Evolutionary conservation across 345 rosid species (phyloP), one percentile per base, ranked within the genome.

Genomic region (Raphanus sativus): DNA sequence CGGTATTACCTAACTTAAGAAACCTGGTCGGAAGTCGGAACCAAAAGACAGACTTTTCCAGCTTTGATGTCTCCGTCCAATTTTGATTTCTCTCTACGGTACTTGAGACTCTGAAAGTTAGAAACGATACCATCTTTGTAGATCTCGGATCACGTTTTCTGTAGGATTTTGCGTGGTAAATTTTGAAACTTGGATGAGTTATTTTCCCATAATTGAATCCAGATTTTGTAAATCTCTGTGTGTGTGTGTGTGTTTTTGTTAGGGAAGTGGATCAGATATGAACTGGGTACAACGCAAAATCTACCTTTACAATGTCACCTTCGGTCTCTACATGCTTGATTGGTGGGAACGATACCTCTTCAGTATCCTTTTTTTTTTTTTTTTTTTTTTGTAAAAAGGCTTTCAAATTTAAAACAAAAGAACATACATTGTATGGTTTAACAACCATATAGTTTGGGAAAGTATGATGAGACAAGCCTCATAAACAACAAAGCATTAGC

Each of bases 341-440:
- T 95, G 97, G 99, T 95, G 97, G 99, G 98, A 95, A 84, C 96
- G 99, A 38, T 92, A 76, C 74, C 92, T 95, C 72, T 90, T 95
- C 91, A 95, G 99, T 92, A 92, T 94, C n/a, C n/a, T n/a, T n/a
- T n/a, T n/a, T n/a, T n/a, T n/a, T n/a, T n/a, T n/a, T n/a, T n/a
- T n/a, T n/a, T n/a, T n/a, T n/a, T n/a, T n/a, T n/a, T n/a, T n/a
- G n/a, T n/a, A n/a, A n/a, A n/a, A n/a, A n/a, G n/a, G n/a, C n/a
- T n/a, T n/a, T n/a, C n/a, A n/a, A n/a, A n/a, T n/a, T n/a, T n/a
- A n/a, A n/a, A n/a, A n/a, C n/a, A n/a, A n/a, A n/a, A n/a, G n/a
- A n/a, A n/a, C n/a, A n/a, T n/a, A n/a, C n/a, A n/a, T n/a, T n/a
- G n/a, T n/a, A n/a, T n/a, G n/a, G n/a, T n/a, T n/a, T n/a, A n/a